Conservation (phyloP, 768 basidiomycete species). For the Hericium erinaceus region DNA sequence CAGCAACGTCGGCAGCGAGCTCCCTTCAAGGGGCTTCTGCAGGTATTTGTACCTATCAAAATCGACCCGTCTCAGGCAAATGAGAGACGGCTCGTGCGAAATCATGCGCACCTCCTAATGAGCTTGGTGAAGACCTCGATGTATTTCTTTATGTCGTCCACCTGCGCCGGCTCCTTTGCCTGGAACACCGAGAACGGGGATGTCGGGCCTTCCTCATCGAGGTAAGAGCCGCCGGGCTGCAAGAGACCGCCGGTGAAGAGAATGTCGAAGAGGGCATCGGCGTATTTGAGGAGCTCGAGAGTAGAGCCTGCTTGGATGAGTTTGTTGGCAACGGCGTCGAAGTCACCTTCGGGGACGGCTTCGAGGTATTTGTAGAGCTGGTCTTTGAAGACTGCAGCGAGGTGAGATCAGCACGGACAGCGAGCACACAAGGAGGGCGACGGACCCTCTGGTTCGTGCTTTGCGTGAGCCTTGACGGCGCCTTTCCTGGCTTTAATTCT, state of each 20-base stretch:
- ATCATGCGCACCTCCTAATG: conserved; percentile 67
- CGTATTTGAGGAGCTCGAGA: conserved; percentile 95
- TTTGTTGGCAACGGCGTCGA: conserved; percentile 73
- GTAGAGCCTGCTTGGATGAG: conserved; percentile 87
- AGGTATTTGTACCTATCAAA: conserved; percentile 90
- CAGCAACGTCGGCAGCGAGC: conserved; percentile 70
- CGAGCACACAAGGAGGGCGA: conserved; percentile 1
- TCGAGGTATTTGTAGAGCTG: conserved; percentile 88
- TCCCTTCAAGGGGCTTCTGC: conserved; percentile 89
- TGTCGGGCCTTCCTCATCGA: conserved; percentile 79
- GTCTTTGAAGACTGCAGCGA: conserved; percentile 72
- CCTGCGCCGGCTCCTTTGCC: conserved; percentile 66
- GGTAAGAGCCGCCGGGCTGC: conserved; percentile 87
- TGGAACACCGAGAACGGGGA: conserved; percentile 87
- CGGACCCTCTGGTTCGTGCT: conserved; percentile 79
- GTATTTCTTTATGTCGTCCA: conserved; percentile 87
- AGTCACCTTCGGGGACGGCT: conserved; percentile 69
- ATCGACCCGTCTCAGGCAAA: not conserved
- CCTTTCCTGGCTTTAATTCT: conserved; percentile 91
- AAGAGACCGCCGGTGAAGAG: conserved; percentile 92
- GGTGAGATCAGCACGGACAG: not conserved
- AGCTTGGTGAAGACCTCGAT: conserved; percentile 93
- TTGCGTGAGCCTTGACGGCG: conserved; percentile 85
- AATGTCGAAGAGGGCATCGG: conserved; percentile 93
- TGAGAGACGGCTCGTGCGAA: not conserved